phyloP scores from a whole-genome alignment of 2,329 filamentous ascomycete species.

The Phoma sp. region DNA sequence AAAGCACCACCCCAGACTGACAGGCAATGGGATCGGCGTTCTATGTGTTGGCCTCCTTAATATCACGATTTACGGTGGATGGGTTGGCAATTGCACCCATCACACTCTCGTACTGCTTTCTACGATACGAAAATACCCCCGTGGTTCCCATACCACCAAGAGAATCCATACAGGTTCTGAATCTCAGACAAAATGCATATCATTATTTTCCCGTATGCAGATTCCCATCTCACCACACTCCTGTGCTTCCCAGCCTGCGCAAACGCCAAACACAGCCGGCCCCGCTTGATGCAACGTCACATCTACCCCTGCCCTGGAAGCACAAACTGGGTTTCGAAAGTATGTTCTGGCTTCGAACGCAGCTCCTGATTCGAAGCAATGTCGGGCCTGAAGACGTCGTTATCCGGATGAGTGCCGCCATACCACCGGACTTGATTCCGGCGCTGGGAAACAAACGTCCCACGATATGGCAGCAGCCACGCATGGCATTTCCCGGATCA shows the following conservation, averaged over 20 bases:
- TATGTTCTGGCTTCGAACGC: neutral
- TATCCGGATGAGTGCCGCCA: neutral
- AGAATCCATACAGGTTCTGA: neutral
- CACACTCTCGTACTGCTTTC: neutral
- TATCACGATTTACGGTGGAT: no score
- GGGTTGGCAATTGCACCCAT: no score
- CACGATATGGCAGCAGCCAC: neutral
- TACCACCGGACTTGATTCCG: neutral
- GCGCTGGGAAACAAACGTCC: no score
- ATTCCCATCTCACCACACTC: neutral
- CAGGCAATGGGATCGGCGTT: neutral
- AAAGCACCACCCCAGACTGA: neutral
- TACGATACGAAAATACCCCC: constrained; percentile 7
- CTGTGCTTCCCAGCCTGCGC: neutral
- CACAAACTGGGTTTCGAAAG: no score
- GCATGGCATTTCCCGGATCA: neutral
- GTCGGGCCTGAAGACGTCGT: neutral
- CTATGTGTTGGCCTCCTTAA: no score
- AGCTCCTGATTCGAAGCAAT: neutral
- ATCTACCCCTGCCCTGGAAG: neutral
- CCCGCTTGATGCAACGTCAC: neutral
- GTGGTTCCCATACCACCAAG: neutral
- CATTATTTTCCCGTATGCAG: neutral
- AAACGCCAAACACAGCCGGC: neutral
- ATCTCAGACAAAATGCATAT: neutral